Evolutionary conservation across 257 asterid genomes (phyloP).

Genomic region (Perilla frutescens): DNA sequence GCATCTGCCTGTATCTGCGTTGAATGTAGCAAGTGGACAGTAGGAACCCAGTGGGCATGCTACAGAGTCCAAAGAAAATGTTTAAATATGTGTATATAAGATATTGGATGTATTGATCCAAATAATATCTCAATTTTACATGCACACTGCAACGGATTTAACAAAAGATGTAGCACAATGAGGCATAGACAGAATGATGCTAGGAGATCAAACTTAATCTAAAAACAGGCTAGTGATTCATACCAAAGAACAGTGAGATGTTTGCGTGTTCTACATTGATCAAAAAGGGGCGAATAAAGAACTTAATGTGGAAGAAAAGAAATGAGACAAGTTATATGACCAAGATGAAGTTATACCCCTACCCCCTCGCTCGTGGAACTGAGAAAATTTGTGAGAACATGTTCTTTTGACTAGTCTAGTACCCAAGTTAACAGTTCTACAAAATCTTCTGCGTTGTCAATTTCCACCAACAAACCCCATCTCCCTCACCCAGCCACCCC

Average conservation of each 20-base stretch:
- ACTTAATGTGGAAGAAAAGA: not conserved
- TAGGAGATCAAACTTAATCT: not conserved
- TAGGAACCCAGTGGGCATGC: slow-evolving; percentile 95
- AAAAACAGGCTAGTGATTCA: not conserved
- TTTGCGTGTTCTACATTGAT: not conserved
- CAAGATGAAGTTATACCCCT: no score
- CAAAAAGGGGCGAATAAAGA: not conserved
- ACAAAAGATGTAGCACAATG: not conserved
- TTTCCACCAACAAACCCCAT: no score
- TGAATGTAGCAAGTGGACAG: slow-evolving; percentile 76
- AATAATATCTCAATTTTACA: not conserved
- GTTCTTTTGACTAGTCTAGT: no score
- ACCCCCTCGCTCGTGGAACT: no score
- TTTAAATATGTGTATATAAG: slow-evolving; percentile 10
- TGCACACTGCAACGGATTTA: not conserved
- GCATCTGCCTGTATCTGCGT: slow-evolving; percentile 57
- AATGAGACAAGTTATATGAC: not conserved
- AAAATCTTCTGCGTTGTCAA: no score
- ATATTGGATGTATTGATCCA: not conserved
- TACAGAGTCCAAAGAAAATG: slow-evolving; percentile 45
- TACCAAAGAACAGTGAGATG: not conserved
- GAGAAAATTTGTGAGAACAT: no score
- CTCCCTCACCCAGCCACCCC: no score
- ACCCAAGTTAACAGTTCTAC: no score
- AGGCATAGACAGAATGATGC: not conserved